Base-by-base conservation (phyloP, 805 yeast species). In the Schwanniomyces vanrijiae region DNA sequence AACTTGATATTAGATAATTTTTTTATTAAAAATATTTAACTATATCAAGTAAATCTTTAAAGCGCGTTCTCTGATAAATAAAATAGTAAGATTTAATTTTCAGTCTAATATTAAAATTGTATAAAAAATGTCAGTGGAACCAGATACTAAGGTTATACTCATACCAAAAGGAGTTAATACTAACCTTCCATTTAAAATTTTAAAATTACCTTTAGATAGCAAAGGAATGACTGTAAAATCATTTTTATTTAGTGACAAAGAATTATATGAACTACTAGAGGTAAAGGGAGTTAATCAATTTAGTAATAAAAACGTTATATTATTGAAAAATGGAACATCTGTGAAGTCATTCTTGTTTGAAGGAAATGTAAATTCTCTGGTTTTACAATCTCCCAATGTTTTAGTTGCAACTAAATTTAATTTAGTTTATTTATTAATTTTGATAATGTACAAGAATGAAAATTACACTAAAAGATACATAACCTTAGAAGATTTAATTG, bases 401-500 rank as follows among this genome's bases (percentile, higher is more conserved):
- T 62, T 73, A 26, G 62, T 77, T 1, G 62, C 76, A 2, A 66
- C 77, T 9, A 62, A 56, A 37, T 77, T 69, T 60, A 73, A 77
- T 51, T 42, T 68, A 7, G 60, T 61, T 0, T 81, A 71, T 57
- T 53, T 70, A 3, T 51, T 81, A 40, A 59, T 79, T 10, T 51
- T 66, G 2, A 62, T 64, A 37, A 69, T 78, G 52, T 55, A 59
- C 20, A 44, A 52, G 3, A 46, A 56, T 25, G 45, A 64, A 2
- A 55, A 56, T 20, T 65, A 68, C 34, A 42, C 57, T 37, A 52
- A 50, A 39, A 54, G 78, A 38, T 61, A 65, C 52, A 48, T 71
- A 47, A 60, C 76, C 0, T 53, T 68, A 13, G 81, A 80, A 19
- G 83, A 80, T 55, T 51, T 80, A 3, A 55, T 64, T 6, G 82